A percentile compares a stretch with the other conserved stretches of the same genome.
Evolutionary conservation across 225 moss, liverwort and hornwort genomes (phyloP).

Genomic region (Lunularia cruciata): DNA sequence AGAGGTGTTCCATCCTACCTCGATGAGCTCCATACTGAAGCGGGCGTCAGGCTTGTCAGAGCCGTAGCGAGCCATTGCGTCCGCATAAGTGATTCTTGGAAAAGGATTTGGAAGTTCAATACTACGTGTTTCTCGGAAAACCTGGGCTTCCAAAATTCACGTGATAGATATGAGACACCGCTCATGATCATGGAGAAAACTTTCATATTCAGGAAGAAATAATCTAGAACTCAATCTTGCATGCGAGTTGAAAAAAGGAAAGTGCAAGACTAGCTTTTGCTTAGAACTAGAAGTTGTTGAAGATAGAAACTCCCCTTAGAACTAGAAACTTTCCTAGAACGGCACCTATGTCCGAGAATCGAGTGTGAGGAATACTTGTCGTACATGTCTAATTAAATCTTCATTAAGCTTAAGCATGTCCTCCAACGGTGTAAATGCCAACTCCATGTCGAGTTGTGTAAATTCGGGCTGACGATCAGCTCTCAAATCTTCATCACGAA

Average conservation of each 20-base stretch:
- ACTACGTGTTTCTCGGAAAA: constrained; percentile 69
- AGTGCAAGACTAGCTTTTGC: too few relatives aligned
- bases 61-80: constrained; percentile 91
- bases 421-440: constrained; percentile 89
- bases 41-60: constrained; percentile 96
- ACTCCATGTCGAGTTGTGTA: constrained; percentile 94
- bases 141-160: constrained; percentile 36
- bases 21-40: constrained; percentile 75
- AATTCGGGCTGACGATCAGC: constrained; percentile 99
- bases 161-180: too few relatives aligned
- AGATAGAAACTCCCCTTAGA: too few relatives aligned
- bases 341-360: background rate
- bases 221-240: too few relatives aligned
- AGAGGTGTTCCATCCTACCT: constrained; percentile 43
- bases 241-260: too few relatives aligned
- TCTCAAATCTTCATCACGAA: constrained; percentile 98
- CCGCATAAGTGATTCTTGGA: constrained; percentile 75
- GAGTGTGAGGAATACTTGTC: constrained; percentile 19
- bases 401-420: constrained; percentile 98
- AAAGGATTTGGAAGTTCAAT: constrained; percentile 83
- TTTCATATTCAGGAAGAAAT: too few relatives aligned
- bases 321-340: too few relatives aligned
- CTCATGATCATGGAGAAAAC: too few relatives aligned
- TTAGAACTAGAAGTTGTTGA: too few relatives aligned
- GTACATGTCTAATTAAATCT: constrained; percentile 85